phyloP scores from a whole-genome alignment of 768 basidiomycete species.

The Phylloporus rhodoxanthus region DNA sequence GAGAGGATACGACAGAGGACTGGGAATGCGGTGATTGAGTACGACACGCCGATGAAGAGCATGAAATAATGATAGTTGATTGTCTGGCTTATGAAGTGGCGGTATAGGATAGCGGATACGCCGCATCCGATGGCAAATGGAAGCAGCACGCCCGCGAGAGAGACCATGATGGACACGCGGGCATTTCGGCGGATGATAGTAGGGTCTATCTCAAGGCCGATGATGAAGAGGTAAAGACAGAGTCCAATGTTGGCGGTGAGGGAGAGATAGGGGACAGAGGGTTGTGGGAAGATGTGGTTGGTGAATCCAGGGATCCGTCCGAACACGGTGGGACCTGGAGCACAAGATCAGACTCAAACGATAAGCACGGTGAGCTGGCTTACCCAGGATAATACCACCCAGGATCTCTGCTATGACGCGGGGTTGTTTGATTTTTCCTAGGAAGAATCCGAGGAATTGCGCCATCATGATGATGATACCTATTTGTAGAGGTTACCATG shows the following conservation, averaged over 20 bases:
- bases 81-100: constrained; percentile 55
- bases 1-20: constrained; percentile 86
- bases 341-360: constrained; percentile 38
- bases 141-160: constrained; percentile 74
- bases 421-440: constrained; percentile 75
- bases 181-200: constrained; percentile 73
- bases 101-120: constrained; percentile 67
- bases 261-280: constrained; percentile 68
- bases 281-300: constrained; percentile 71
- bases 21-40: constrained; percentile 83
- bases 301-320: constrained; percentile 90
- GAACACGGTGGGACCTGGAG: constrained; percentile 45
- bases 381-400: constrained; percentile 80
- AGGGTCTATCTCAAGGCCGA: constrained; percentile 87
- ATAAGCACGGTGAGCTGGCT: constrained; percentile 27
- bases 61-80: constrained; percentile 82
- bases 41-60: constrained; percentile 90
- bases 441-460: constrained; percentile 60
- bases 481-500: constrained; percentile 17
- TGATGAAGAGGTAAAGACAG: constrained; percentile 85
- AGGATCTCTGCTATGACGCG: constrained; percentile 93
- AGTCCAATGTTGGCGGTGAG: constrained; percentile 88
- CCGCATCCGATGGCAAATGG: constrained; percentile 87
- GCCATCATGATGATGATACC: constrained; percentile 78
- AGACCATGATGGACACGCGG: constrained; percentile 58